These are phyloP conservation scores for Solanum piurae DNA, from an alignment of 257 asterid species.

Conservation along the genomic window DNA sequence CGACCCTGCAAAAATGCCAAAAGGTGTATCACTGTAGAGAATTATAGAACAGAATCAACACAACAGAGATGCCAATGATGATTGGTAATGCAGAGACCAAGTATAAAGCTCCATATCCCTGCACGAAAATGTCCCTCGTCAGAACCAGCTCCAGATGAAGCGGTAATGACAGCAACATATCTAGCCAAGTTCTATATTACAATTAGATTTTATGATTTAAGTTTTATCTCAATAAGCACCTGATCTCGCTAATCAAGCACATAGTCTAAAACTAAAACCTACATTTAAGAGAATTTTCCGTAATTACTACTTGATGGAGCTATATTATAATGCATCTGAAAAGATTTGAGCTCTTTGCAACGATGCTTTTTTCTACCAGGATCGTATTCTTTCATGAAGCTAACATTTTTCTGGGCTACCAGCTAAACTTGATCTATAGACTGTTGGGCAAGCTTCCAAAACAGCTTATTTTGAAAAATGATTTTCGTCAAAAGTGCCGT, in stretches of 20 bases:
- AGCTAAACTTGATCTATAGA: neutral
- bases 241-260: neutral
- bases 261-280: neutral
- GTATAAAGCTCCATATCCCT: conserved; percentile 98
- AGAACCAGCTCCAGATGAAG: conserved; percentile 4
- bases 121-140: conserved; percentile 18
- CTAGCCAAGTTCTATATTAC: neutral
- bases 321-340: neutral
- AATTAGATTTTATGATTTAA: neutral
- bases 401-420: neutral
- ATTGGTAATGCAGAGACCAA: conserved; percentile 88
- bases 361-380: neutral
- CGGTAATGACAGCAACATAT: conserved; percentile 4
- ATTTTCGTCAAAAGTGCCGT: neutral
- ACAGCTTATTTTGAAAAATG: neutral
- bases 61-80: conserved; percentile 88
- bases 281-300: neutral
- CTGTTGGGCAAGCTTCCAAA: neutral
- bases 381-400: neutral
- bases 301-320: neutral
- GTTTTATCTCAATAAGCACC: neutral
- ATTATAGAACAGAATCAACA: conserved; percentile 75
- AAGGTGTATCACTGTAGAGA: conserved; percentile 52
- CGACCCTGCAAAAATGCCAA: neutral
- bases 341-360: neutral